Evolutionary conservation across 352 stramenopile species (phyloP).

Genomic region (Phytophthora pisi): DNA sequence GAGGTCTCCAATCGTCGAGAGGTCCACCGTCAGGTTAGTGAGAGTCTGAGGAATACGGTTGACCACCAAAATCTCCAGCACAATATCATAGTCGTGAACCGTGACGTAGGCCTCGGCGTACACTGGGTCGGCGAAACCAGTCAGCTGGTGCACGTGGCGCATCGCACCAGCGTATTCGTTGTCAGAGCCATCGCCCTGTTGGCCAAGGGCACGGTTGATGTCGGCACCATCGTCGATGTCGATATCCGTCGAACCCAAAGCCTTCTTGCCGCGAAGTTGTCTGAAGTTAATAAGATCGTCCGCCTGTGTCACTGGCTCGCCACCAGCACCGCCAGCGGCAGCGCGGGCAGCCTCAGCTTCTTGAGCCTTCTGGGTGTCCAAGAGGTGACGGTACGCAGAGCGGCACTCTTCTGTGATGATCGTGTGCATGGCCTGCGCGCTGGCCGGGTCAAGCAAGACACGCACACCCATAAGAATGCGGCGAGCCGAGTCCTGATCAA

Average conservation of each 20-base stretch:
- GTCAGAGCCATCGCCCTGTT: slow-evolving; percentile 63
- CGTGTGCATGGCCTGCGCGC: slow-evolving; percentile 58
- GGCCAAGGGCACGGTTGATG: slow-evolving; percentile 94
- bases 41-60: slow-evolving; percentile 99
- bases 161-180: slow-evolving; percentile 93
- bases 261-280: slow-evolving; percentile 94
- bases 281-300: slow-evolving; percentile 99
- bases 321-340: slow-evolving; percentile 42
- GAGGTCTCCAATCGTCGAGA: slow-evolving; percentile 99
- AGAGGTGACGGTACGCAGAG: slow-evolving; percentile 72
- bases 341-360: slow-evolving; percentile 61
- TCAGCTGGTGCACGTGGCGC: slow-evolving; percentile 98
- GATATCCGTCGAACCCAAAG: slow-evolving; percentile 93
- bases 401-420: slow-evolving; percentile 88
- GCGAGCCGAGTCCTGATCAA: slow-evolving; percentile 95
- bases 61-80: slow-evolving; percentile 98
- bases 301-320: slow-evolving; percentile 73
- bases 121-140: slow-evolving; percentile 98
- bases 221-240: slow-evolving; percentile 98
- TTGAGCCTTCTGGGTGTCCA: slow-evolving; percentile 77
- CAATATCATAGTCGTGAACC: slow-evolving; percentile 99
- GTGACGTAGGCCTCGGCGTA: slow-evolving; percentile 99
- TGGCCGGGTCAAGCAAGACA: slow-evolving; percentile 93
- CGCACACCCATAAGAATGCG: slow-evolving; percentile 96
- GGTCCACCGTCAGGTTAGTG: slow-evolving; percentile 98